Base-by-base conservation (phyloP, 345 rosid genomes). In the Mallotus nudiflorus region DNA sequence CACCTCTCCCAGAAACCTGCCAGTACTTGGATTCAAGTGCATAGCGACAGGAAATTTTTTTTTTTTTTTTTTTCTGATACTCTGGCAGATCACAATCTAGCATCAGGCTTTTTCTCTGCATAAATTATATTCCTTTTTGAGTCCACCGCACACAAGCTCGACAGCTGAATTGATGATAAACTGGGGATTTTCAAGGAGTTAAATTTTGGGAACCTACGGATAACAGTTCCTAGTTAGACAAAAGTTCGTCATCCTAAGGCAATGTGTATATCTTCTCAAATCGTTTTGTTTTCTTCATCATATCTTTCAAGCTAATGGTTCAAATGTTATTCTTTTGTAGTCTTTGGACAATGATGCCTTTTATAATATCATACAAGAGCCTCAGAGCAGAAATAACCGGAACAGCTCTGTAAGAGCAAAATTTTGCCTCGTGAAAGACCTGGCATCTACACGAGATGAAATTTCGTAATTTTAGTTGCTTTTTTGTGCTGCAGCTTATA, bases 181-280 rank as follows among this genome's bases (percentile, higher is more conserved):
- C 25, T 49, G 55, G 44, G 64, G 72, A 54, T 65, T 60, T 58
- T 33, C 25, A 59, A 60, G 77, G 37, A 42, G 67, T 63, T 77
- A 62, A 68, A 50, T 40, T 57, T 62, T 69, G 65, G 78, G 66
- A 67, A 33, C 69, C 66, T 75, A 64, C 56, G 79, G 68, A 65
- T 55, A 31, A 59, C 61, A 72, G 25, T 53, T 64, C 50, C 55
- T 65, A 29, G 70, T 24, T 68, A 16, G 31, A 14, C 59, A 29
- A 33, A 20, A 64, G 46, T 65, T 20, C 46, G 60, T 63, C 27
- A 13, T 67, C 29, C 19, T 35, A 57, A 60, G 75, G 62, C 67
- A 58, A 65, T 70, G 13, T 78, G 81, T 79, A 81, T 46, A 63
- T 71, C 29, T 20, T 2, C 15, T 20, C 48, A 52, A 61, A 54